A percentile compares a stretch with the other conserved stretches of the same genome.
These are phyloP conservation scores for Podosphaera leucotricha DNA, from an alignment of 2,329 filamentous ascomycete genomes.

Conservation along the genomic window DNA sequence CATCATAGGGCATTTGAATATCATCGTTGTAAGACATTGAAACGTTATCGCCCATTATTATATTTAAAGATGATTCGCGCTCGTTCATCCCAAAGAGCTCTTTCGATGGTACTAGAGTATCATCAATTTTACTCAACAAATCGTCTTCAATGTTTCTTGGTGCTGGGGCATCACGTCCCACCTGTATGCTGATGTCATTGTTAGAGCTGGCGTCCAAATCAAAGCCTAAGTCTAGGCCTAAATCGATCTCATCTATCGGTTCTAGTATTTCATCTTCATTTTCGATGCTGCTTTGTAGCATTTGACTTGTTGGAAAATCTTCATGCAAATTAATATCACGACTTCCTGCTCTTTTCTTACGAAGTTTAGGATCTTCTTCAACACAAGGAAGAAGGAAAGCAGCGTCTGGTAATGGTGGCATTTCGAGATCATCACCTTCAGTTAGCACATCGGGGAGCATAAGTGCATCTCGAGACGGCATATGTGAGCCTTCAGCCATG, in stretches of 20 bases:
- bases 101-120: constrained; percentile 30
- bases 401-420: constrained; percentile 69
- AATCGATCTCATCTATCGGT: constrained; percentile 38
- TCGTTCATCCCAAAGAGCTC: constrained; percentile 22
- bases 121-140: constrained; percentile 37
- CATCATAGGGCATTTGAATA: constrained; percentile 15
- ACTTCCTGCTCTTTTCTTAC: constrained; percentile 32
- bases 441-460: constrained; percentile 84
- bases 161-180: constrained; percentile 64
- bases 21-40: constrained; percentile 4
- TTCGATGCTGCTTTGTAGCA: constrained; percentile 42
- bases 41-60: constrained; percentile 22
- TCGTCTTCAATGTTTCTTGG: constrained; percentile 45
- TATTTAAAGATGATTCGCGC: constrained; percentile 28
- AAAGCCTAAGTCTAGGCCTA: constrained; percentile 41
- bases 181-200: constrained; percentile 49
- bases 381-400: constrained; percentile 61
- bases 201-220: constrained; percentile 31
- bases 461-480: constrained; percentile 64
- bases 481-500: constrained; percentile 58
- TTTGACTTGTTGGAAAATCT: constrained; percentile 54
- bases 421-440: constrained; percentile 57
- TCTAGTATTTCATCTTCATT: constrained; percentile 29
- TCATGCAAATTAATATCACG: constrained; percentile 46
- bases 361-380: constrained; percentile 33